Evolutionary conservation across 495 filamentous ascomycete genomes (phyloP).

Genomic region (Lichenothelia convexa): DNA sequence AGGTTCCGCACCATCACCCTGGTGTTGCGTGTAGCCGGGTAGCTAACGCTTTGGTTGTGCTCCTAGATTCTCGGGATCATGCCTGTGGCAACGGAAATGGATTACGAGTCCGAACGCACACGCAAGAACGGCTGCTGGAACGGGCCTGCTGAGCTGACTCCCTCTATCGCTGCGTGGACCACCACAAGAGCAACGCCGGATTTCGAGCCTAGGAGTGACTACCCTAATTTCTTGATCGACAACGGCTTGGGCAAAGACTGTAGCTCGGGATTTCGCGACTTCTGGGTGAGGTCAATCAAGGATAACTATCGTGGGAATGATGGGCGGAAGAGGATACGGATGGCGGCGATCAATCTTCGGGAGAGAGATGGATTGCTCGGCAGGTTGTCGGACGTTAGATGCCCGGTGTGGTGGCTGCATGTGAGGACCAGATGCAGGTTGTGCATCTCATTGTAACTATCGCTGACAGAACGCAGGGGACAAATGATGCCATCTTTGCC

Average conservation of each 20-base stretch:
- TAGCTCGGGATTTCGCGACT: slow-evolving; percentile 22
- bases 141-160: slow-evolving; percentile 8
- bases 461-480: no score
- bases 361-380: slow-evolving; percentile 39
- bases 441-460: no score
- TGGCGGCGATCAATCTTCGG: slow-evolving; percentile 38
- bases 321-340: slow-evolving; percentile 33
- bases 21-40: not conserved
- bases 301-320: slow-evolving; percentile 38
- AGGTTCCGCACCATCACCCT: slow-evolving; percentile 1
- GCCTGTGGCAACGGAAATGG: slow-evolving; percentile 43
- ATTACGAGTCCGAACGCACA: slow-evolving; percentile 36
- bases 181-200: slow-evolving; percentile 25
- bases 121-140: slow-evolving; percentile 40
- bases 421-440: no score
- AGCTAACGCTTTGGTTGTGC: no score
- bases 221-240: slow-evolving; percentile 33
- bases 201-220: slow-evolving; percentile 36
- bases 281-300: slow-evolving; percentile 36
- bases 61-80: slow-evolving; percentile 35
- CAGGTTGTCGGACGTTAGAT: slow-evolving; percentile 34
- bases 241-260: slow-evolving; percentile 36
- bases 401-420: slow-evolving; percentile 48
- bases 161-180: slow-evolving; percentile 27
- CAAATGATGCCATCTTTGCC: slow-evolving; percentile 32